Base-by-base conservation (phyloP, 768 basidiomycete species). In the Zangia roseola region DNA sequence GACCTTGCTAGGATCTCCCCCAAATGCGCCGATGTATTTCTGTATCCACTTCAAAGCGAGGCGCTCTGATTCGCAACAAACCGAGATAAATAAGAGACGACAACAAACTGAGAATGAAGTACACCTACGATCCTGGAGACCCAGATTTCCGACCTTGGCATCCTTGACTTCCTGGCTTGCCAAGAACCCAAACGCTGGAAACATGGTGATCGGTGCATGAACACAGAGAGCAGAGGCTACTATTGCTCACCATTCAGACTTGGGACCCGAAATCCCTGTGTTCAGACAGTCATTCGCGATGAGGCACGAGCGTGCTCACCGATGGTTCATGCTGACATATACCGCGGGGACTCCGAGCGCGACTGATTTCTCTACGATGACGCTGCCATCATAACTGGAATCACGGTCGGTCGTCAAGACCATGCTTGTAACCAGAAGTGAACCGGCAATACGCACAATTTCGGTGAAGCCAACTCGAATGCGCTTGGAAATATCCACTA, bases 11-110 rank as follows among this genome's bases (percentile, higher is more conserved):
- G 69, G 71, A 52, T 78, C 80, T 14, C 84, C 84, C 13, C 86
- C 84, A 53, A 86, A 88, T 0, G 63, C 62, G 16, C 54, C 69
- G 39, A 86, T 84, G 55, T 87, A 79, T 20, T 72, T 62, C 54
- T 85, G 80, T 0, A 86, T 75, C 85, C 78, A 82, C 52, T 71
- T 54, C 9, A 80, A 57, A 1, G 77, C 79, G 6, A 68, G 55
- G 9, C 68, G 57, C 42, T 67, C 65, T 75, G 55, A 13, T 23
- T 6, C 10, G 0, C 20, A 21, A 23, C 13, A 12, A 30, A 47
- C 21, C 1, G 19, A 2, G 6, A 16, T 26, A 34, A 19, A 12
- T 10, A 8, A 0, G 12, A 12, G n/a, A 28, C 28, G 9, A 10
- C 14, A 40, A 20, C n/a, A 19, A n/a, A n/a, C n/a, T 3, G 14